Percentiles rank a stretch among this genome's conserved stretches.
Evolutionary conservation across 495 filamentous ascomycete species (phyloP).

Genomic region (Penicillium pancosmium): DNA sequence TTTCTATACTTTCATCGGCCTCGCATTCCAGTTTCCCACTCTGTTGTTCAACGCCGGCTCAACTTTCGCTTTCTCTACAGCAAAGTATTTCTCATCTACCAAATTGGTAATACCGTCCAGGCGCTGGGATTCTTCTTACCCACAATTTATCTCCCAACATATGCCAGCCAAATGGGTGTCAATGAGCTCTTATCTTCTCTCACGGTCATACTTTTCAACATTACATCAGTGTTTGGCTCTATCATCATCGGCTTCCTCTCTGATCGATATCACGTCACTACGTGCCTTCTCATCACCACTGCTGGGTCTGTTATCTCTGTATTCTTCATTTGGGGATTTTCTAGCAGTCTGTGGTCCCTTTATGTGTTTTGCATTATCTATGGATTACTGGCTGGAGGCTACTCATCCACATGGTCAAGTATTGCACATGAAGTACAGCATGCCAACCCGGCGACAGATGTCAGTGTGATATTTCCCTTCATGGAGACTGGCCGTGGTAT

Average conservation of each 20-base stretch:
- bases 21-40: slow-evolving; percentile 39
- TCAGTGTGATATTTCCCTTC: slow-evolving; percentile 59
- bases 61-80: slow-evolving; percentile 44
- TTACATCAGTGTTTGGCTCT: slow-evolving; percentile 52
- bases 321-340: slow-evolving; percentile 66
- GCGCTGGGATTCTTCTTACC: slow-evolving; percentile 51
- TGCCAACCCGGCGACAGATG: slow-evolving; percentile 41
- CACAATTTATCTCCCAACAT: slow-evolving; percentile 39
- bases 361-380: slow-evolving; percentile 60
- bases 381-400: slow-evolving; percentile 64
- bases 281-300: slow-evolving; percentile 56
- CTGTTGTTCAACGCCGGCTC: slow-evolving; percentile 29
- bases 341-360: slow-evolving; percentile 14
- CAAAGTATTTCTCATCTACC: slow-evolving; percentile 51
- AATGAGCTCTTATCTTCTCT: slow-evolving; percentile 39
- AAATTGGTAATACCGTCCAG: slow-evolving; percentile 55
- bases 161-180: slow-evolving; percentile 41
- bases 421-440: slow-evolving; percentile 53
- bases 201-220: slow-evolving; percentile 53
- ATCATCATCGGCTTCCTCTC: slow-evolving; percentile 57
- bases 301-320: slow-evolving; percentile 56
- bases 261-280: slow-evolving; percentile 58
- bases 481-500: slow-evolving; percentile 62
- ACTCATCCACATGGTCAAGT: slow-evolving; percentile 57
- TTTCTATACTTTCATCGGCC: slow-evolving; percentile 58